Evolutionary conservation across 2,329 filamentous ascomycete genomes (phyloP), one percentile per base, ranked within the genome.

Genomic region (Blumeria graminis): DNA sequence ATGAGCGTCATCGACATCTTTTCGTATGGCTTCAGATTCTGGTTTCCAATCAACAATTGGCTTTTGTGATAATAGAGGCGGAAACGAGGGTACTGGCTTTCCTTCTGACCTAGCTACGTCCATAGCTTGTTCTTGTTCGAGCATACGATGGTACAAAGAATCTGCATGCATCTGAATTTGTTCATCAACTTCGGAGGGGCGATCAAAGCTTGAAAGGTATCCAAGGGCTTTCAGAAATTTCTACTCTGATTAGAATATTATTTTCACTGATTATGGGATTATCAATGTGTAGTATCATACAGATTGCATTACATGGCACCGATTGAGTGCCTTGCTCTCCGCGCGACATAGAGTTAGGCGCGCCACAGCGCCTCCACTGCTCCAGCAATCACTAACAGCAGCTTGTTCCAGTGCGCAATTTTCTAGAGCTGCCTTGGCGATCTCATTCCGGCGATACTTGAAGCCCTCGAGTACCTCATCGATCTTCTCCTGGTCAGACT

Each of bases 111-210:
- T 80, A 38, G 83, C 84, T 63, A 80, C 75, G 60, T 84, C 78
- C n/a, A 85, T 79, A 60, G 76, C 77, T 18, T 73, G 74, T 69
- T 98, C 90, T 66, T 94, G 87, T 59, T 79, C 76, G 39, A 94
- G 69, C 81, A 96, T 87, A 62, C 84, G 80, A 64, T 90, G 84
- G 69, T 88, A 98, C 43, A 98, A 74, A 60, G 78, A 79, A 71
- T 98, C 92, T 58, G 90, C 90, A 68, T 95, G 89, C 82, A 96
- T 86, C 69, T 96, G 92, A 59, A 98, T 87, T 62, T 83, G 78
- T 67, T 95, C 89, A 63, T 94, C 85, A 55, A 85, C 76, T 34
- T 81, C 75, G 0, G 75, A 71, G 8, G 81, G 72, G 22, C 81
- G 77, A 48, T 83, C 77, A 59, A 78, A 72, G 32, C 78, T 78